Percentiles rank a stretch among this genome's conserved stretches.
Evolutionary conservation across 352 stramenopile genomes (phyloP).

Genomic region (Thraustochytrium sp.): DNA sequence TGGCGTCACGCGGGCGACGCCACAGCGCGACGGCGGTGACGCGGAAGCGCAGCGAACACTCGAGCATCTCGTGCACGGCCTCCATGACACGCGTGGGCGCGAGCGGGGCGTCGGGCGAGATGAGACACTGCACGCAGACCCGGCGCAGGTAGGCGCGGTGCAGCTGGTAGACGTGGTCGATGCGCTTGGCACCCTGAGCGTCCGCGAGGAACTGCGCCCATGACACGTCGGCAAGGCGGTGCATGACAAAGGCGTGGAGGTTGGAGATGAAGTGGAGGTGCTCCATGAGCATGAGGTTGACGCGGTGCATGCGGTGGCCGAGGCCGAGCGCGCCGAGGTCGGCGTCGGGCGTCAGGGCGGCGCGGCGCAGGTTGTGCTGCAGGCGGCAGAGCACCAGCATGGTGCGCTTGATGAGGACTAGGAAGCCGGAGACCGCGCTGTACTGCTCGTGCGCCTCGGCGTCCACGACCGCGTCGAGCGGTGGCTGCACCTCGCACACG

Average conservation of each 20-base stretch:
- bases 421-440: conserved; percentile 7
- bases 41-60: conserved; percentile 16
- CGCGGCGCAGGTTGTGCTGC: conserved; percentile 4
- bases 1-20: not conserved
- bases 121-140: not conserved
- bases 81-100: not conserved
- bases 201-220: not conserved
- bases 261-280: conserved; percentile 34
- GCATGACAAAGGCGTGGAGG: conserved; percentile 22
- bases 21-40: not conserved
- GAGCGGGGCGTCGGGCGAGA: not conserved
- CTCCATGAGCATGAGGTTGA: conserved; percentile 14
- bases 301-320: not conserved
- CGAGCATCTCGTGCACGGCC: conserved; percentile 14
- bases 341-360: not conserved
- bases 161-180: conserved; percentile 1
- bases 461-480: not conserved
- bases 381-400: not conserved
- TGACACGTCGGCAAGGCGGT: not conserved
- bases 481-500: not conserved
- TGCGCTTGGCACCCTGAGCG: not conserved
- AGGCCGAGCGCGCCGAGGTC: not conserved
- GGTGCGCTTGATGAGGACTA: conserved; percentile 23
- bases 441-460: not conserved
- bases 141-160: not conserved